Conservation (phyloP, 129 eudicot genomes). For the Mikania micrantha region DNA sequence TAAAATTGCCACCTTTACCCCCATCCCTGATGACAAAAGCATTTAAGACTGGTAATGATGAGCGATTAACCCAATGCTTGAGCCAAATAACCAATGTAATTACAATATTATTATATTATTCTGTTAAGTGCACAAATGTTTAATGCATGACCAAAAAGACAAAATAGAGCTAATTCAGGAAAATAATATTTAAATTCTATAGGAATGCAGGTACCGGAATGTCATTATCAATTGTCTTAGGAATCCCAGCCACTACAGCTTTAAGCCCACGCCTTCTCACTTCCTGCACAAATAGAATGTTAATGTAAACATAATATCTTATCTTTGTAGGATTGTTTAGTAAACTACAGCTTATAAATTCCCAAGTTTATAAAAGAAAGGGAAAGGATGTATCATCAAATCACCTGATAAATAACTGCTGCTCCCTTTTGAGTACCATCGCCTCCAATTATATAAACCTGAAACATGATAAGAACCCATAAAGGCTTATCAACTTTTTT, state of each 20-base stretch:
- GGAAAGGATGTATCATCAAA: neutral
- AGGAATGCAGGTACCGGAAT: slow-evolving; percentile 53
- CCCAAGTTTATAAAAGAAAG: neutral
- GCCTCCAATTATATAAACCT: slow-evolving; percentile 93
- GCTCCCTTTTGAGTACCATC: slow-evolving; percentile 91
- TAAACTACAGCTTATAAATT: neutral
- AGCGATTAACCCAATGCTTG: neutral
- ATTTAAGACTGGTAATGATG: neutral
- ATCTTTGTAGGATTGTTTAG: neutral
- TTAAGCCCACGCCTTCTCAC: slow-evolving; percentile 71
- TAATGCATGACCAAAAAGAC: neutral
- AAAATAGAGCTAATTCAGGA: neutral
- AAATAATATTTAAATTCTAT: neutral
- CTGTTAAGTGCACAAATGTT: neutral
- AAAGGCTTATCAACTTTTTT: neutral
- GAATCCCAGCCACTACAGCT: slow-evolving; percentile 84
- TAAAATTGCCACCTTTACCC: neutral
- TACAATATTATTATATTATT: neutral
- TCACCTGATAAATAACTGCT: slow-evolving; percentile 72
- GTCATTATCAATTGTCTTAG: slow-evolving; percentile 83
- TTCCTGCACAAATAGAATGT: slow-evolving; percentile 52
- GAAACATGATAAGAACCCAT: slow-evolving; percentile 11
- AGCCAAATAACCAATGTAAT: neutral
- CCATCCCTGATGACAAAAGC: neutral
- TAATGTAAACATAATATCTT: neutral